A percentile compares a stretch with the other conserved stretches of the same genome.
phyloP scores from a whole-genome alignment of 192 early-diverging fungal species.

The Dispira simplex region DNA sequence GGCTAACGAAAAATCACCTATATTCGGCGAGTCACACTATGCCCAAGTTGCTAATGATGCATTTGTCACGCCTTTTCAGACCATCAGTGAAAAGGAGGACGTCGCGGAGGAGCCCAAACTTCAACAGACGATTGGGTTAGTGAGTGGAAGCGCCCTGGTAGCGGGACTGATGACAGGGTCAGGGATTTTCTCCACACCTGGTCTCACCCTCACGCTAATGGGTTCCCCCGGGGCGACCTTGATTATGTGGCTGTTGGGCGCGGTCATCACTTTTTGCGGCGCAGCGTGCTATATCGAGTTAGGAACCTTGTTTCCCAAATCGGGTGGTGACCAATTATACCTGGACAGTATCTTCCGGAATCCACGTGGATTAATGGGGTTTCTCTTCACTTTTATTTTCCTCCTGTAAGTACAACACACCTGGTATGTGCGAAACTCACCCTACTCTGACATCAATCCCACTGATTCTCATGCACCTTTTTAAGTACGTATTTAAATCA shows the following conservation, averaged over 20 bases:
- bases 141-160: conserved; percentile 29
- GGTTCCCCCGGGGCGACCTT: conserved; percentile 20
- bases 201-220: conserved; percentile 21
- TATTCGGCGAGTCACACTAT: too few species aligned
- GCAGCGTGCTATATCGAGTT: conserved; percentile 61
- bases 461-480: background rate
- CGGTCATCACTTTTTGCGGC: conserved; percentile 20
- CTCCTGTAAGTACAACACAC: conserved; percentile 13
- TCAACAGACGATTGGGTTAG: conserved; percentile 23
- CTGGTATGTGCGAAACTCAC: background rate
- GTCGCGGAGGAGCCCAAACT: conserved; percentile 6
- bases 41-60: too few species aligned
- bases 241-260: conserved; percentile 26
- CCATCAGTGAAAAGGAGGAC: too few species aligned
- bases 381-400: conserved; percentile 29
- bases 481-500: too few species aligned
- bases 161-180: conserved; percentile 30
- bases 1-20: too few species aligned
- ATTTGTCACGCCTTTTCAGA: too few species aligned
- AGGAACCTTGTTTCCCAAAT: conserved; percentile 69
- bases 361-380: conserved; percentile 30
- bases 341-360: conserved; percentile 43
- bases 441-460: background rate
- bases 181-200: conserved; percentile 26
- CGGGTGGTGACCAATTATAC: conserved; percentile 83